Conservation (phyloP, 176 grass and related monocot species). For the Elaeis guineensis region DNA sequence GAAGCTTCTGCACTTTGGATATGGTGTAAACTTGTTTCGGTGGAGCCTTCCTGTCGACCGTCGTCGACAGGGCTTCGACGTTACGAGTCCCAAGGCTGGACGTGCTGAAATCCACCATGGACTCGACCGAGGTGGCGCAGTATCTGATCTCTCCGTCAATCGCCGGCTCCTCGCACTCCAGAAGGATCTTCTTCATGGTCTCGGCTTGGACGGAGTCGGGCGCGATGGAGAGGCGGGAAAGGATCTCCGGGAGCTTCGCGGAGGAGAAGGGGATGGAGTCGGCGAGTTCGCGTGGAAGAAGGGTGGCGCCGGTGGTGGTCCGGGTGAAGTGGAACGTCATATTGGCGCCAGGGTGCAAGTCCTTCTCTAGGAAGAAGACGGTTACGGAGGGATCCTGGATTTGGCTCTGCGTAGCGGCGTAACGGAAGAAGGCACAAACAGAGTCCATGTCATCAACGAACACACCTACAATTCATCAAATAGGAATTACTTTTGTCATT, state of each 20-base stretch:
- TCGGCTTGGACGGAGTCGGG: conserved; percentile 14
- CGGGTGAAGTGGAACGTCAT: conserved; percentile 34
- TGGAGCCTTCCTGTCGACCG: conserved; percentile 26
- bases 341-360: conserved; percentile 29
- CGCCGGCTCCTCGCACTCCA: conserved; percentile 27
- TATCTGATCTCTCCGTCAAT: conserved; percentile 53
- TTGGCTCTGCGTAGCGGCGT: no score
- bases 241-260: conserved; percentile 25
- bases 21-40: conserved; percentile 53
- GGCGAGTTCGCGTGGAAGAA: conserved; percentile 16
- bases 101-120: conserved; percentile 87
- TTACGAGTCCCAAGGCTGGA: conserved; percentile 53
- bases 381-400: not conserved
- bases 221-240: conserved; percentile 18
- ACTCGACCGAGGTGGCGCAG: conserved; percentile 84
- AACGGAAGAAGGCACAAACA: no score
- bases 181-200: conserved; percentile 25
- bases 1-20: conserved; percentile 23
- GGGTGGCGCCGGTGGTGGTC: not conserved
- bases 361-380: conserved; percentile 27
- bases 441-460: no score
- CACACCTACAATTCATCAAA: no score
- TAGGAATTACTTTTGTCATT: no score
- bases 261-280: conserved; percentile 26
- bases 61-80: conserved; percentile 32